Evolutionary conservation across 441 rosid species (phyloP).

Genomic region (Populus hybrid): DNA sequence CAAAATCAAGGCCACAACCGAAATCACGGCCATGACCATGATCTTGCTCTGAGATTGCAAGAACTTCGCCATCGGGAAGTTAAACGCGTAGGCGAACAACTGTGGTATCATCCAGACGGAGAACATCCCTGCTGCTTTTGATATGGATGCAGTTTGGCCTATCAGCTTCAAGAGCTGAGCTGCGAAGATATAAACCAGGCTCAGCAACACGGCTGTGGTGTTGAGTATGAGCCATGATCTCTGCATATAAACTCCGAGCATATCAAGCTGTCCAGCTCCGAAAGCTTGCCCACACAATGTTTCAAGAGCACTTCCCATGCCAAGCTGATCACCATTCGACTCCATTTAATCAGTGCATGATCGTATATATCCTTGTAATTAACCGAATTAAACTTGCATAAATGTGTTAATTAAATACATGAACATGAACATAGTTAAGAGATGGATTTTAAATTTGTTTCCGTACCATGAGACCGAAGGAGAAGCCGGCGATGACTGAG

Average conservation of each 20-base stretch:
- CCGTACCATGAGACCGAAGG: conserved; percentile 41
- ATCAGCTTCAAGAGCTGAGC: conserved; percentile 24
- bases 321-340: conserved; percentile 10
- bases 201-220: conserved; percentile 19
- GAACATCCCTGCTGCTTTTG: conserved; percentile 36
- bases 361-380: too few species aligned
- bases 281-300: conserved; percentile 46
- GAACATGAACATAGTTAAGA: not conserved
- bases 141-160: conserved; percentile 32
- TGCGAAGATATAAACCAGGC: conserved; percentile 30
- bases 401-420: not conserved
- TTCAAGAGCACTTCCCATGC: conserved; percentile 51
- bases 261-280: conserved; percentile 42
- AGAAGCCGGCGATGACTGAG: conserved; percentile 49
- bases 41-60: conserved; percentile 43
- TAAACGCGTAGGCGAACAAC: conserved; percentile 35
- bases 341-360: not conserved
- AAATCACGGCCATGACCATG: conserved; percentile 38
- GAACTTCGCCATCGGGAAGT: conserved; percentile 43
- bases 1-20: conserved; percentile 25
- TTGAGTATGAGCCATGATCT: conserved; percentile 44
- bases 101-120: conserved; percentile 46
- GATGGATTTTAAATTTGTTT: not conserved
- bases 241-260: conserved; percentile 50
- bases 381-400: too few species aligned